phyloP scores from a whole-genome alignment of 1,284 basidiomycete genomes.

The Moesziomyces sp. region DNA sequence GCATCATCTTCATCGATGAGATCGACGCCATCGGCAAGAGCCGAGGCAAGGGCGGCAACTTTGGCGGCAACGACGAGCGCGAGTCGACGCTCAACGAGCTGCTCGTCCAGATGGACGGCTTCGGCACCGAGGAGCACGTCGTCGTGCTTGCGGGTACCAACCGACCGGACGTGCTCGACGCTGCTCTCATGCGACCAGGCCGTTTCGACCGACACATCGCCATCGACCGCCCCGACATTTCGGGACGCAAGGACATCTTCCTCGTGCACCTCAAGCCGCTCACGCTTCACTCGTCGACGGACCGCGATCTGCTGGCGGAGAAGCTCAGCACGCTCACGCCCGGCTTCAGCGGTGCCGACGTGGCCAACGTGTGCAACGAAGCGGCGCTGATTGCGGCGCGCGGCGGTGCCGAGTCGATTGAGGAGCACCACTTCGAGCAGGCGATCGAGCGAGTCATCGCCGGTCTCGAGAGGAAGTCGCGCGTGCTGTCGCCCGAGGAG shows the following conservation, averaged over 20 bases:
- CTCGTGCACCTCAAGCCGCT: constrained; percentile 90
- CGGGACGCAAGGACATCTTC: constrained; percentile 93
- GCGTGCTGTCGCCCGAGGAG: constrained; percentile 92
- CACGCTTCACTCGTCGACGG: constrained; percentile 66
- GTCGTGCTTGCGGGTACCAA: constrained; percentile 98
- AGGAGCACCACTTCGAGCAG: constrained; percentile 90
- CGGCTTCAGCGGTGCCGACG: constrained; percentile 97
- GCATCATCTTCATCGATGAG: constrained; percentile 78
- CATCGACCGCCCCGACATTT: constrained; percentile 94
- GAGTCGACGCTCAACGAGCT: constrained; percentile 98
- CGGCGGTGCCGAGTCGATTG: constrained; percentile 80
- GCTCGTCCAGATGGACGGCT: constrained; percentile 99
- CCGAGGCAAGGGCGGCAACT: constrained; percentile 84
- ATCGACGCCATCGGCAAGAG: constrained; percentile 95
- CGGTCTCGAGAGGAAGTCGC: constrained; percentile 93
- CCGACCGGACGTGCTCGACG: constrained; percentile 92
- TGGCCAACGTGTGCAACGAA: constrained; percentile 98
- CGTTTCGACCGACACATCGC: constrained; percentile 97
- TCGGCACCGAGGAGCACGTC: constrained; percentile 93
- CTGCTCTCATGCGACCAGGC: constrained; percentile 93
- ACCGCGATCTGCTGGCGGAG: constrained; percentile 69
- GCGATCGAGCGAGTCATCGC: constrained; percentile 98
- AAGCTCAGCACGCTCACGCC: constrained; percentile 96
- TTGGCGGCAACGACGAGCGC: constrained; percentile 97
- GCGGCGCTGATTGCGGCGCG: constrained; percentile 95